Percentiles rank a stretch among this genome's conserved stretches.
Evolutionary conservation across 148 eudicot species (phyloP).

Genomic region (Diospyros kaki): DNA sequence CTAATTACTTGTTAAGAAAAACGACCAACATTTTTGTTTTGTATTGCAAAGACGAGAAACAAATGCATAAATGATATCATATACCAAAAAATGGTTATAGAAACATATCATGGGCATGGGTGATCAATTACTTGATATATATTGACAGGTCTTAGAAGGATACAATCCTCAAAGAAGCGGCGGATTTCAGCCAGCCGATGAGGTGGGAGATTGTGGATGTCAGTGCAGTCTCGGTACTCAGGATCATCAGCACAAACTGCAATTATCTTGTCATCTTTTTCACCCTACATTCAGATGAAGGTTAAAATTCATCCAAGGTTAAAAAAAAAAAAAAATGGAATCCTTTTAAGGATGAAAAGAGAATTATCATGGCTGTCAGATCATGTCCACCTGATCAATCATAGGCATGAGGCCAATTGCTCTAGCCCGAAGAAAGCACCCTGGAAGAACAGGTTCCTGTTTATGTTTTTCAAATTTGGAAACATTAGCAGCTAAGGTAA

Average conservation of each 20-base stretch:
- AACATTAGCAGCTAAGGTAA: slow-evolving; percentile 6
- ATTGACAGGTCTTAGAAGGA: slow-evolving; percentile 23
- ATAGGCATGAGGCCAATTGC: slow-evolving; percentile 89
- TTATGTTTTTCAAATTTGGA: not conserved
- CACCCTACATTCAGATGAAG: slow-evolving; percentile 42
- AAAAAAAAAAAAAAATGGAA: too few relatives aligned
- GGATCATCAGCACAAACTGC: slow-evolving; percentile 90
- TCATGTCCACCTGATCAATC: slow-evolving; percentile 64
- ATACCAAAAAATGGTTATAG: not conserved
- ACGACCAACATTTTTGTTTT: not conserved
- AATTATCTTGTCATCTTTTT: slow-evolving; percentile 83
- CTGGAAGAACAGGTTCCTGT: slow-evolving; percentile 82
- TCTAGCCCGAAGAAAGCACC: slow-evolving; percentile 76
- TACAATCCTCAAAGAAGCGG: slow-evolving; percentile 90
- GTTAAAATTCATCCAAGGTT: not conserved
- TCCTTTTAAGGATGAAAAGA: not conserved
- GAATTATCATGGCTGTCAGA: not conserved
- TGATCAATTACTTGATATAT: not conserved
- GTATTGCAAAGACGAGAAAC: not conserved
- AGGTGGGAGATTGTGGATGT: slow-evolving; percentile 81
- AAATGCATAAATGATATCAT: not conserved
- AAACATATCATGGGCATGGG: not conserved
- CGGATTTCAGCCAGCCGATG: slow-evolving; percentile 87
- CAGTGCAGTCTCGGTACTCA: slow-evolving; percentile 60
- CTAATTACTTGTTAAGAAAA: slow-evolving; percentile 30